These are phyloP conservation scores for Lichina pygmaea DNA, from an alignment of 495 filamentous ascomycete genomes.

Conservation along the genomic window DNA sequence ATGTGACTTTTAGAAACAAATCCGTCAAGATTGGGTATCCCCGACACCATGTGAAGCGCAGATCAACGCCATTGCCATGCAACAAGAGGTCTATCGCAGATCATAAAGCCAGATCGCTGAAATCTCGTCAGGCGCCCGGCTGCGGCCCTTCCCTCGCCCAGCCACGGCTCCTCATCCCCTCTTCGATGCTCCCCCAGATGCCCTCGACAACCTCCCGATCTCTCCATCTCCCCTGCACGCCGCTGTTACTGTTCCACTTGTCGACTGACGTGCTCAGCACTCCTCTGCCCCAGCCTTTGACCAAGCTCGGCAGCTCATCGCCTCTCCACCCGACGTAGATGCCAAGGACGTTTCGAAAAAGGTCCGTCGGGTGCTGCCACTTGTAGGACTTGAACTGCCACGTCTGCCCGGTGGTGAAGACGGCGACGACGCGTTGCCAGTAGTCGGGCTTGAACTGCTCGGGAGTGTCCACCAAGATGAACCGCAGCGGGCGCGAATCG, in stretches of 20 bases:
- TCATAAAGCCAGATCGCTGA: no score
- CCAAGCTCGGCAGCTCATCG: constrained; percentile 46
- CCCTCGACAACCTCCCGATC: constrained; percentile 84
- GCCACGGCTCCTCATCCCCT: constrained; percentile 59
- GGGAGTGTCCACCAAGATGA: constrained; percentile 78
- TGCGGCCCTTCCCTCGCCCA: constrained; percentile 37
- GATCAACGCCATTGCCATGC: no score
- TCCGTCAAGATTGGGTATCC: no score
- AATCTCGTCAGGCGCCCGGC: no score
- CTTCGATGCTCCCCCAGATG: constrained; percentile 78
- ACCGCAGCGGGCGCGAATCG: constrained; percentile 50
- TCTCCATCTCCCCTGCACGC: constrained; percentile 37
- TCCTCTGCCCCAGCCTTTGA: constrained; percentile 63
- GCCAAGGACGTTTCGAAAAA: constrained; percentile 70
- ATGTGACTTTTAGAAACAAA: no score
- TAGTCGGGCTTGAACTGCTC: constrained; percentile 95
- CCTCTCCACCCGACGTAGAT: constrained; percentile 81
- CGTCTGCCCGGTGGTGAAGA: constrained; percentile 92
- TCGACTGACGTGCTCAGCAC: constrained; percentile 53
- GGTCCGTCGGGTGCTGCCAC: constrained; percentile 67
- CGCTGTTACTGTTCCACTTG: constrained; percentile 32
- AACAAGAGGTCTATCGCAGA: no score
- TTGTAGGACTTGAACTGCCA: constrained; percentile 99
- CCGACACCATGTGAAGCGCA: no score
- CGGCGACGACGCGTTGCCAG: constrained; percentile 84